Evolutionary conservation across 2,329 filamentous ascomycete genomes (phyloP).

Genomic region (Camptophora hylomeconis): DNA sequence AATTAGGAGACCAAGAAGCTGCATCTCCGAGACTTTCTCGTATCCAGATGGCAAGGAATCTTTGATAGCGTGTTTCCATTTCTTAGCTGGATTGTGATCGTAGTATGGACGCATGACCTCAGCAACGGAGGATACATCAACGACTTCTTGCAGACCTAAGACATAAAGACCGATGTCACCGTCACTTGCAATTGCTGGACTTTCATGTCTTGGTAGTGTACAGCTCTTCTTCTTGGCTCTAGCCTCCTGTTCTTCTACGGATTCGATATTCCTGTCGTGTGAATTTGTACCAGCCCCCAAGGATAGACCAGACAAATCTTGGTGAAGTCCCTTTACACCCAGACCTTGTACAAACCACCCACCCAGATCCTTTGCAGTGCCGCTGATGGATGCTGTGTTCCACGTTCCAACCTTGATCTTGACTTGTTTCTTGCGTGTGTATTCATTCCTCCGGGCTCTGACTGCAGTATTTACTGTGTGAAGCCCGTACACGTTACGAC

Average conservation of each 20-base stretch:
- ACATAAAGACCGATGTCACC: constrained; percentile 80
- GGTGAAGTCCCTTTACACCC: constrained; percentile 58
- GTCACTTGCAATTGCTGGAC: constrained; percentile 37
- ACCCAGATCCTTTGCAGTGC: constrained; percentile 75
- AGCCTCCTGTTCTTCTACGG: constrained; percentile 35
- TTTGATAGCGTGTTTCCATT: constrained; percentile 69
- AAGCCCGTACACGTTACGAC: constrained; percentile 19
- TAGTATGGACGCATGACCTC: constrained; percentile 67
- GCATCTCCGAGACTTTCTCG: constrained; percentile 61
- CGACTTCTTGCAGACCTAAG: constrained; percentile 80
- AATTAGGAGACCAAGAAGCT: constrained; percentile 73
- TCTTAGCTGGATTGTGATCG: constrained; percentile 56
- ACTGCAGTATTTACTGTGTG: constrained; percentile 45
- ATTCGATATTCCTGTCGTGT: constrained; percentile 24
- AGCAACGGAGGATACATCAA: constrained; percentile 67
- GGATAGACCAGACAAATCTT: constrained; percentile 44
- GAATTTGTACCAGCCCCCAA: constrained; percentile 15
- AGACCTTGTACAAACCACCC: constrained; percentile 77
- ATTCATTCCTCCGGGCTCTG: constrained; percentile 64
- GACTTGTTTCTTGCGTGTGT: constrained; percentile 59
- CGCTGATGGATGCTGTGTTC: constrained; percentile 80
- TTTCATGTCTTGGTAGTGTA: constrained; percentile 33
- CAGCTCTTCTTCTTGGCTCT: constrained; percentile 29
- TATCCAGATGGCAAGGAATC: constrained; percentile 67
- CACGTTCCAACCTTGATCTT: constrained; percentile 85